phyloP scores from a whole-genome alignment of 2,329 filamentous ascomycete genomes.

The Claviceps lovelessii region DNA sequence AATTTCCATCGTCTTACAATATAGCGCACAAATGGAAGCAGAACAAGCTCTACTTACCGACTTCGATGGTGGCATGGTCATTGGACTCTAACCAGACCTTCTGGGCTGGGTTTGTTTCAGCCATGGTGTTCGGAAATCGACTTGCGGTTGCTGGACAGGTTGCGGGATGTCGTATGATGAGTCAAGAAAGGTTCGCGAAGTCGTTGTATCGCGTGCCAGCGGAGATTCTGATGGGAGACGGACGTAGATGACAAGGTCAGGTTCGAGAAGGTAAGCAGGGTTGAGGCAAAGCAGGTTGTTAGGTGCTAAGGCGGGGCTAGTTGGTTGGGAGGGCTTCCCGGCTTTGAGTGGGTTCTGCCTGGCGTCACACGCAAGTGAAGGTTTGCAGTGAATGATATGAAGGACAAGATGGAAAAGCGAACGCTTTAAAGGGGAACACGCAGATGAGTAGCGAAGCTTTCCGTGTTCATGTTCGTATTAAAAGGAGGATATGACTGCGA shows the following conservation, averaged over 20 bases:
- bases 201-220: background rate
- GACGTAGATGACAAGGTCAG: background rate
- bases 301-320: background rate
- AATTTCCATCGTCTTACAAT: background rate
- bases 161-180: background rate
- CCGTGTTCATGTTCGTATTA: background rate
- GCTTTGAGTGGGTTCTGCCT: background rate
- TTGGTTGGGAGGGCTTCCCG: background rate
- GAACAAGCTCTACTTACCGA: constrained; percentile 24
- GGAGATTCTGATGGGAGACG: background rate
- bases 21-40: background rate
- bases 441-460: background rate
- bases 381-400: background rate
- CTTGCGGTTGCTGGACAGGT: background rate
- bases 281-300: background rate
- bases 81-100: constrained; percentile 39
- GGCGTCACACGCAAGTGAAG: background rate
- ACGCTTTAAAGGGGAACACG: background rate
- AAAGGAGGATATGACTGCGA: background rate
- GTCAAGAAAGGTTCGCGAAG: background rate
- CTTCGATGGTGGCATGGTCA: constrained; percentile 31
- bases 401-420: background rate
- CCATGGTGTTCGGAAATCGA: constrained; percentile 17
- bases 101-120: constrained; percentile 17
- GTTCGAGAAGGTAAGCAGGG: background rate